Percentiles rank a stretch among this genome's conserved stretches.
phyloP scores from a whole-genome alignment of 805 yeast species.

The Suhomyces prunicola region DNA sequence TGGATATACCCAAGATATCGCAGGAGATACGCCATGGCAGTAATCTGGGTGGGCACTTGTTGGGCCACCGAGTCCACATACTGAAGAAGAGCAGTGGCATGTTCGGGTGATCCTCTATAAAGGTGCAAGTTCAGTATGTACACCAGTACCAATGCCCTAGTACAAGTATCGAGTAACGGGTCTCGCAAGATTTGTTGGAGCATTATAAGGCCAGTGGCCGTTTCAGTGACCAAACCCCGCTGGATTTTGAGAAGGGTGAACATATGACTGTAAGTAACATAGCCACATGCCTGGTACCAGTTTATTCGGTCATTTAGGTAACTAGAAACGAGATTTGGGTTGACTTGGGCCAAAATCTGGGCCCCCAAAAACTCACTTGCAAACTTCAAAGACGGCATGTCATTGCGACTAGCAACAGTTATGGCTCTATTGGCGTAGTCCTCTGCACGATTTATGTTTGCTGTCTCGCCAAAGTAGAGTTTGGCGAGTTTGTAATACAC shows the following conservation, averaged over 20 bases:
- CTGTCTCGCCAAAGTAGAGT: conserved; percentile 41
- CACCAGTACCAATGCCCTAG: conserved; percentile 11
- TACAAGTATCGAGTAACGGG: conserved; percentile 4
- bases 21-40: conserved; percentile 15
- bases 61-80: conserved; percentile 3
- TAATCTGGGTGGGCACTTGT: conserved; percentile 9
- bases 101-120: conserved; percentile 15
- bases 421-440: conserved; percentile 33
- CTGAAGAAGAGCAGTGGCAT: conserved; percentile 5
- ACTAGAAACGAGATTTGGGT: conserved; percentile 22
- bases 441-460: conserved; percentile 39
- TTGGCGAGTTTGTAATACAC: conserved; percentile 36
- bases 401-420: conserved; percentile 25
- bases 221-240: conserved; percentile 25
- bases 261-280: conserved; percentile 18
- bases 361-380: conserved; percentile 35
- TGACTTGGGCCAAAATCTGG: conserved; percentile 30
- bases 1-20: conserved; percentile 12
- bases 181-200: conserved; percentile 7
- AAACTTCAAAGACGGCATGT: conserved; percentile 21
- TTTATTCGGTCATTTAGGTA: conserved; percentile 26
- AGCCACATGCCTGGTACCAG: conserved; percentile 13
- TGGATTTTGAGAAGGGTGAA: conserved; percentile 30
- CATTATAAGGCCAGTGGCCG: conserved; percentile 20
- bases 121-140: conserved; percentile 15